These are phyloP conservation scores for Endoconidiophora laricicola DNA, from an alignment of 2,329 filamentous ascomycete species.

Conservation along the genomic window DNA sequence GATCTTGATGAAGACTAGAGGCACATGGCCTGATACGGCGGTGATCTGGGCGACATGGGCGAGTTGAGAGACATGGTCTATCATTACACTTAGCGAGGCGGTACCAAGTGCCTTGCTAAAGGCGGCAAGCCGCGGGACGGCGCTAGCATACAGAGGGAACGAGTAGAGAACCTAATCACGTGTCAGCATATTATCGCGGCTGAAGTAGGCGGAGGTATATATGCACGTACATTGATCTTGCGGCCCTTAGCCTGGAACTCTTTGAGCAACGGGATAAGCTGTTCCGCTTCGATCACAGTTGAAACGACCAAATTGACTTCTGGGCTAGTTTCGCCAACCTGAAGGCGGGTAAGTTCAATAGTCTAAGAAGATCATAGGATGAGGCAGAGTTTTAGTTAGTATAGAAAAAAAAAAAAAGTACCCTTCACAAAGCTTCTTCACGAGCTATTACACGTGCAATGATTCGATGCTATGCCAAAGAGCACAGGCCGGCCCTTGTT, in stretches of 20 bases:
- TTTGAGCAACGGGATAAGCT: conserved; percentile 41
- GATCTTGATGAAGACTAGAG: conserved; percentile 53
- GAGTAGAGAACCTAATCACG: conserved; percentile 46
- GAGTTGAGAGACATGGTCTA: conserved; percentile 52
- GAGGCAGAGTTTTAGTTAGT: too few relatives aligned
- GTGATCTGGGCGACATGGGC: conserved; percentile 27
- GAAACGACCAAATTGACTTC: conserved; percentile 50
- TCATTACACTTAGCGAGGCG: conserved; percentile 43
- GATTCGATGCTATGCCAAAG: too few relatives aligned
- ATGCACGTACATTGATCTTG: conserved; percentile 36
- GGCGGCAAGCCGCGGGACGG: conserved; percentile 39
- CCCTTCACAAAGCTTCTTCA: too few relatives aligned
- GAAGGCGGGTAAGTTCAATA: conserved; percentile 45
- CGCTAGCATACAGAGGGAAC: conserved; percentile 48
- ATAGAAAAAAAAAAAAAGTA: neutral
- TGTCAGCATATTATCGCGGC: neutral
- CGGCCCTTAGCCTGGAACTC: conserved; percentile 38
- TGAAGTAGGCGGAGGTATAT: neutral
- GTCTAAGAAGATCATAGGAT: conserved; percentile 30
- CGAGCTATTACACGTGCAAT: too few relatives aligned
- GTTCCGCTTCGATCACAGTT: conserved; percentile 58
- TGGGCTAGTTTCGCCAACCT: conserved; percentile 41
- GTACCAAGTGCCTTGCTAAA: conserved; percentile 40
- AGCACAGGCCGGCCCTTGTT: neutral
- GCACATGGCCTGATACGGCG: conserved; percentile 26